phyloP scores from a whole-genome alignment of 768 basidiomycete genomes.

The Mrakia gelida region DNA sequence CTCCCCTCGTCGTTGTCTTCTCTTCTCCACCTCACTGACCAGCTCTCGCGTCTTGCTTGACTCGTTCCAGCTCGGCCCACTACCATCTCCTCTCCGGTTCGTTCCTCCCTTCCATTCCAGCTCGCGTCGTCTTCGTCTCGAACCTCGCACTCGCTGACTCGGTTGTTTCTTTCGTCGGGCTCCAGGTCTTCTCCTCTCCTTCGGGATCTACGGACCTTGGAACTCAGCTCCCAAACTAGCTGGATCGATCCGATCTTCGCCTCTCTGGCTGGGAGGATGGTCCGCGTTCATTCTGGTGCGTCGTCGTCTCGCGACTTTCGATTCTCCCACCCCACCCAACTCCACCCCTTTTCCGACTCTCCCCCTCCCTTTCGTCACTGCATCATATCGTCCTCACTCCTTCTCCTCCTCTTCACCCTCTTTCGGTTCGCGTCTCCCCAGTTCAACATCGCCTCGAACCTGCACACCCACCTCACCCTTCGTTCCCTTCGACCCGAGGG shows the following conservation, averaged over 20 bases:
- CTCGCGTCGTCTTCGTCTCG: slow-evolving; percentile 23
- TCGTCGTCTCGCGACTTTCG: too few species aligned
- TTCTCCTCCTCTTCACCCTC: too few species aligned
- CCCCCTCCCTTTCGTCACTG: too few species aligned
- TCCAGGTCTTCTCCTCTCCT: slow-evolving; percentile 68
- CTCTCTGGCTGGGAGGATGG: slow-evolving; percentile 63
- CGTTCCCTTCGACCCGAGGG: slow-evolving; percentile 75
- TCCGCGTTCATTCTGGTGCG: slow-evolving; percentile 66
- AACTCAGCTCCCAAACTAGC: slow-evolving; percentile 65
- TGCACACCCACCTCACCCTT: slow-evolving; percentile 73
- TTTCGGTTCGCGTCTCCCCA: slow-evolving; percentile 40
- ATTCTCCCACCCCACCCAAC: too few species aligned
- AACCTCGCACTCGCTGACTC: not conserved
- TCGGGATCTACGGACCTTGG: slow-evolving; percentile 73
- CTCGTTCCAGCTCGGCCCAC: slow-evolving; percentile 66
- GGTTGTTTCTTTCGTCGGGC: not conserved
- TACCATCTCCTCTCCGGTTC: slow-evolving; percentile 75
- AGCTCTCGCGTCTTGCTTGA: not conserved
- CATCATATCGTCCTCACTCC: too few species aligned
- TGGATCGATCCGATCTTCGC: slow-evolving; percentile 58
- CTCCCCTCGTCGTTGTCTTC: not conserved
- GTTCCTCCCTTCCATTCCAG: too few species aligned
- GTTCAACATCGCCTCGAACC: slow-evolving; percentile 82
- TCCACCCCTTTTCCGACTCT: too few species aligned
- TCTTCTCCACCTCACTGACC: not conserved